Evolutionary conservation across 768 basidiomycete genomes (phyloP).

Genomic region (Leccinum barrowsii): DNA sequence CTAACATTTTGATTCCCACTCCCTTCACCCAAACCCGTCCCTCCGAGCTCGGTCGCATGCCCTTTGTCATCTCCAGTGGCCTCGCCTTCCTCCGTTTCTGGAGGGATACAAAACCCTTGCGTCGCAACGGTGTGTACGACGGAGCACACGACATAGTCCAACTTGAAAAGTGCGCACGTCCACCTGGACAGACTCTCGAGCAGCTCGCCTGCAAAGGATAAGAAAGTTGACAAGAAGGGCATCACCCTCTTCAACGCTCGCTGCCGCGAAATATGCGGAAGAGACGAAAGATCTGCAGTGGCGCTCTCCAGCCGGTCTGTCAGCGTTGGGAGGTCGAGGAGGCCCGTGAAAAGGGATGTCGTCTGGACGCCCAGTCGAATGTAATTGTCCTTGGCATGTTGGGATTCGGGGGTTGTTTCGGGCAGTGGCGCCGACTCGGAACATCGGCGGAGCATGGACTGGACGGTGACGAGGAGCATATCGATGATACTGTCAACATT

Average conservation of each 20-base stretch:
- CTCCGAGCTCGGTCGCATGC: slow-evolving; percentile 50
- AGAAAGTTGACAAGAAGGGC: slow-evolving; percentile 74
- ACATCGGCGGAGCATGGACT: slow-evolving; percentile 49
- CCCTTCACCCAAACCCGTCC: slow-evolving; percentile 88
- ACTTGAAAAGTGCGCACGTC: slow-evolving; percentile 79
- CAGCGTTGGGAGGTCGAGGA: slow-evolving; percentile 47
- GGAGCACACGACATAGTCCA: slow-evolving; percentile 73
- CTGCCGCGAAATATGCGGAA: slow-evolving; percentile 32
- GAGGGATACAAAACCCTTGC: slow-evolving; percentile 92
- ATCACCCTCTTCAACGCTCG: slow-evolving; percentile 44
- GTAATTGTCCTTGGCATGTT: slow-evolving; percentile 43
- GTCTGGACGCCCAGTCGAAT: slow-evolving; percentile 46
- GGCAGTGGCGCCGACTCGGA: slow-evolving; percentile 18
- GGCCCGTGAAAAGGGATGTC: slow-evolving; percentile 43
- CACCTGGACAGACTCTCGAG: slow-evolving; percentile 57
- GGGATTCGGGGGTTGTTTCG: slow-evolving; percentile 20
- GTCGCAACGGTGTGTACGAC: slow-evolving; percentile 69
- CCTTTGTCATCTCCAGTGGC: slow-evolving; percentile 43
- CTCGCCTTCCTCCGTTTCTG: slow-evolving; percentile 60
- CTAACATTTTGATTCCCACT: slow-evolving; percentile 83
- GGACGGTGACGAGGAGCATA: slow-evolving; percentile 60
- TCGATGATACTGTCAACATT: slow-evolving; percentile 50
- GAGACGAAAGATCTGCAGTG: slow-evolving; percentile 37
- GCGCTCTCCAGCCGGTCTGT: slow-evolving; percentile 38
- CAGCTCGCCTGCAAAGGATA: slow-evolving; percentile 52